phyloP scores from a whole-genome alignment of 306 rosid species.

The Elaeagnus macrophylla region DNA sequence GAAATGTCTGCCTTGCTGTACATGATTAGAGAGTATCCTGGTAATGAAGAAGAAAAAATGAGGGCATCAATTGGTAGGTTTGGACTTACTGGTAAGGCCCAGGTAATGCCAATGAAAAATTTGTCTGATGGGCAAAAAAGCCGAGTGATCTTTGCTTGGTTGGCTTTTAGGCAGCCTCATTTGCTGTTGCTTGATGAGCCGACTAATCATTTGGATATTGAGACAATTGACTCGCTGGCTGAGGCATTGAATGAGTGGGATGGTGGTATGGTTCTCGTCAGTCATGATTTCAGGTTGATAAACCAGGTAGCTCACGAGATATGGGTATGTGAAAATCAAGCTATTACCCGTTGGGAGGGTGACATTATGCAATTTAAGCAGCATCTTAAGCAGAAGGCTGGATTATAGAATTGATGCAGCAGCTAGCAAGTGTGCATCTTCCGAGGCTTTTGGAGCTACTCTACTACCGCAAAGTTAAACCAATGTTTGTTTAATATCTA shows the following conservation, averaged over 20 bases:
- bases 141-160: conserved; percentile 90
- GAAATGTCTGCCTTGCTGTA: conserved; percentile 72
- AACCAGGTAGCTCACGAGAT: conserved; percentile 95
- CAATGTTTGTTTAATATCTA: too few relatives aligned
- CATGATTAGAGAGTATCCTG: conserved; percentile 89
- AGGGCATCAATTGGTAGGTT: conserved; percentile 89
- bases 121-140: conserved; percentile 97
- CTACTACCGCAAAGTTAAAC: too few relatives aligned
- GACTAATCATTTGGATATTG: conserved; percentile 92
- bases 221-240: conserved; percentile 88
- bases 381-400: conserved; percentile 75
- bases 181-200: conserved; percentile 89
- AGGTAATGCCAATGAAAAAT: conserved; percentile 95
- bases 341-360: conserved; percentile 85
- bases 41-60: conserved; percentile 94
- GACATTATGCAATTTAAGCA: conserved; percentile 84
- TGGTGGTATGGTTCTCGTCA: conserved; percentile 94
- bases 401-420: conserved; percentile 39
- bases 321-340: conserved; percentile 90
- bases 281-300: conserved; percentile 97
- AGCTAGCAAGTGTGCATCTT: too few relatives aligned
- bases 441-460: too few relatives aligned
- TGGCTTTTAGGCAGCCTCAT: conserved; percentile 91
- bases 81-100: conserved; percentile 91
- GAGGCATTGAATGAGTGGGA: conserved; percentile 99